These are phyloP conservation scores for Alternaria postmessia DNA, from an alignment of 2,329 filamentous ascomycete genomes.

Conservation along the genomic window DNA sequence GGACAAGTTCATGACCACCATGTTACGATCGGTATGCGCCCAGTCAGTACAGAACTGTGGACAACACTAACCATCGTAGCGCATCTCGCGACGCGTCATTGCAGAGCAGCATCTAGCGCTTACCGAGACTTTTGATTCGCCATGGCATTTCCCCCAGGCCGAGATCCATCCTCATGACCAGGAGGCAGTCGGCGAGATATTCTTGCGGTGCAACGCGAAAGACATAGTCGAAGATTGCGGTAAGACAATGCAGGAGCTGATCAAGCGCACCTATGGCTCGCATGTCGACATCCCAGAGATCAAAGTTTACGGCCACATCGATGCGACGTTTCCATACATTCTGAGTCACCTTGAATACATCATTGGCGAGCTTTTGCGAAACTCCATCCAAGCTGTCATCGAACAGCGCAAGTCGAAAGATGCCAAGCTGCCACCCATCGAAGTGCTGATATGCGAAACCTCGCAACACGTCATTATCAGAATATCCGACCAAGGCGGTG, in stretches of 20 bases:
- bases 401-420: slow-evolving; percentile 68
- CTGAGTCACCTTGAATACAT: slow-evolving; percentile 97
- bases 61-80: slow-evolving; percentile 57
- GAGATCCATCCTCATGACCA: slow-evolving; percentile 65
- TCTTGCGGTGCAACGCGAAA: slow-evolving; percentile 88
- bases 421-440: slow-evolving; percentile 77
- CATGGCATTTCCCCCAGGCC: slow-evolving; percentile 85
- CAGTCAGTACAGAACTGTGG: too few species aligned
- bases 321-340: slow-evolving; percentile 95
- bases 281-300: slow-evolving; percentile 80
- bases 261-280: slow-evolving; percentile 76
- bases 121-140: slow-evolving; percentile 90
- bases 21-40: slow-evolving; percentile 80
- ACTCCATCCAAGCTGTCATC: slow-evolving; percentile 91
- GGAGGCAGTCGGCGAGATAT: slow-evolving; percentile 95
- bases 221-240: slow-evolving; percentile 89
- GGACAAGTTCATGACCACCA: slow-evolving; percentile 94
- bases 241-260: slow-evolving; percentile 75
- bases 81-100: slow-evolving; percentile 94
- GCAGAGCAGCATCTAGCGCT: slow-evolving; percentile 96
- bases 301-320: slow-evolving; percentile 81
- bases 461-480: slow-evolving; percentile 95
- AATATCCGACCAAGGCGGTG: slow-evolving; percentile 93
- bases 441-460: slow-evolving; percentile 93
- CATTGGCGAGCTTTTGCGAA: slow-evolving; percentile 90